Evolutionary conservation across 2,329 filamentous ascomycete species (phyloP).

Genomic region (Epichloe coenophiala): DNA sequence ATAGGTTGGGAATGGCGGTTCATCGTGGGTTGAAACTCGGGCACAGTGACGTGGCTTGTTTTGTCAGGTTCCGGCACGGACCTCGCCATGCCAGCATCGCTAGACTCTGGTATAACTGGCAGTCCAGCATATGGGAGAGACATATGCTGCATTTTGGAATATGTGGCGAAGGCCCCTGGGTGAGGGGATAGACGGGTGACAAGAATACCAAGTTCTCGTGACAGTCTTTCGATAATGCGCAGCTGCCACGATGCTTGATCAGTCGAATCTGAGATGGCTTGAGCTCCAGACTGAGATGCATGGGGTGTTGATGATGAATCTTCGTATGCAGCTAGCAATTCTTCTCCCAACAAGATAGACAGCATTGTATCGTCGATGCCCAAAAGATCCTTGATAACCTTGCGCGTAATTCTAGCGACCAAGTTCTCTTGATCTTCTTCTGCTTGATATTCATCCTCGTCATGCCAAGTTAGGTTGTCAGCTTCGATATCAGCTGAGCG

Average conservation of each 20-base stretch:
- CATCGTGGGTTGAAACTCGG: constrained; percentile 37
- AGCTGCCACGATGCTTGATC: constrained; percentile 53
- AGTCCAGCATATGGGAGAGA: constrained; percentile 68
- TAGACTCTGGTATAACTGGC: constrained; percentile 45
- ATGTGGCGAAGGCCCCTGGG: constrained; percentile 79
- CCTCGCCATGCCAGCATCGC: constrained; percentile 18
- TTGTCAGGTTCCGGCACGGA: constrained; percentile 12
- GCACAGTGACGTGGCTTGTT: constrained; percentile 12
- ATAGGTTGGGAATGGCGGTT: constrained; percentile 22
- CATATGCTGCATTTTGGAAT: constrained; percentile 49
- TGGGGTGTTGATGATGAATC: constrained; percentile 35
- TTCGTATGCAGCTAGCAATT: constrained; percentile 42
- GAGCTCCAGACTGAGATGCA: constrained; percentile 22
- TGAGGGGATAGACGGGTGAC: constrained; percentile 69
- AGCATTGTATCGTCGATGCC: constrained; percentile 80
- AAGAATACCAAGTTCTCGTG: constrained; percentile 71
- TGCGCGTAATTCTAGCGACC: constrained; percentile 69
- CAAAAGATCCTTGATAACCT: constrained; percentile 77
- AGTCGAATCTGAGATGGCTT: constrained; percentile 17
- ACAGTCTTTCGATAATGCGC: constrained; percentile 68
- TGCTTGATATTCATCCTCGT: constrained; percentile 31
- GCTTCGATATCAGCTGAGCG: constrained; percentile 19
- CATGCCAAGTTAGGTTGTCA: constrained; percentile 37
- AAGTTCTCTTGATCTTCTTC: constrained; percentile 50
- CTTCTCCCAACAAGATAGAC: constrained; percentile 76